Base-by-base conservation (phyloP, 495 filamentous ascomycete genomes). In the Paragyromitra xinjiangensis region DNA sequence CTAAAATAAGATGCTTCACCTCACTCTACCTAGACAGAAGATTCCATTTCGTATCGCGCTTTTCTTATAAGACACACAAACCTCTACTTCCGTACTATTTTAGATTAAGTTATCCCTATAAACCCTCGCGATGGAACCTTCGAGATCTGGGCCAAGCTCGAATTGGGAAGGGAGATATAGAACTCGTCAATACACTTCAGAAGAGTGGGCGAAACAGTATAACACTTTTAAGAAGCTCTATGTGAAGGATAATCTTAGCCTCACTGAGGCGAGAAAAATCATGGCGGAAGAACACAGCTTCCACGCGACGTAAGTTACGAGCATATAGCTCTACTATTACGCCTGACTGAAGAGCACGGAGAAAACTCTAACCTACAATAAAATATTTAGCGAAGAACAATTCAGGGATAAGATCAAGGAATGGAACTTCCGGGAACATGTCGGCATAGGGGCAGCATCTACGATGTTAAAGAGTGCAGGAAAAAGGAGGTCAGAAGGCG, bases 341-440 rank as follows among this genome's bases (percentile, higher is more conserved):
- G 29, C 29, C 29, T 34, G 29, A 34, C 29, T 34, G 29, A 2
- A 34, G 2, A 34, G 29, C 29, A 34, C 29, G 29, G 29, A 48
- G 34, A 11, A 24, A 9, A 22, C 24, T 64, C 73, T 75, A 22
- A 75, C 58, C n/a, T 59, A 12, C 19, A 7, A 26, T 34, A 5
- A 44, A 44, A 2, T 64, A 22, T 37, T 37, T 56, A 76, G 73
- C 24, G 65, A 76, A 24, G n/a, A 44, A 44, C 73, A 76, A 22
- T 76, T 55, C 12, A 68, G 40, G n/a, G 34, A 68, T 4, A 76
- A 58, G 24, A 76, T 71, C 22, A 56, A 64, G 12, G 19, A 71
- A 44, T 76, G 73, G 73, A 24, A 26, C 1, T 42, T 76, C 12
- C 19, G 40, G 37, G 71, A 71, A 44, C 55, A 64, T 29, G 19